A percentile compares a stretch with the other conserved stretches of the same genome.
These are phyloP conservation scores for Acacia pycnantha DNA, from an alignment of 331 rosid genomes.

Conservation along the genomic window DNA sequence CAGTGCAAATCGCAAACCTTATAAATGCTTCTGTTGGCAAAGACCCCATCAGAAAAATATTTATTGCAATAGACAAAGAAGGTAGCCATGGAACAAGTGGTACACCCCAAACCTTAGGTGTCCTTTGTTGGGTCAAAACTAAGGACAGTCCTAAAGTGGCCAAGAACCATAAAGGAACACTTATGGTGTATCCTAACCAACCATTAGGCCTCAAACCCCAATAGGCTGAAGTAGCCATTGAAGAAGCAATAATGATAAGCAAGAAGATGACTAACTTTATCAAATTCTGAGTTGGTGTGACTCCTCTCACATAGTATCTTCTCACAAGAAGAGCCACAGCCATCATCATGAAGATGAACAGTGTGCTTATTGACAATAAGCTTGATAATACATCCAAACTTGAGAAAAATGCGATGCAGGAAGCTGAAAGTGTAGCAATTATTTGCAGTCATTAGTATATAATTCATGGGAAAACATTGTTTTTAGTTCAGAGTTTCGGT, in stretches of 20 bases:
- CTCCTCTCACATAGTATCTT: slow-evolving; percentile 65
- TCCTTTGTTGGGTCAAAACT: slow-evolving; percentile 58
- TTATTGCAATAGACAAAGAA: slow-evolving; percentile 67
- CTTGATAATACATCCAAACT: slow-evolving; percentile 56
- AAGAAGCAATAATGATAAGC: slow-evolving; percentile 64
- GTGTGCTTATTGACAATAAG: slow-evolving; percentile 71
- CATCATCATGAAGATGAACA: slow-evolving; percentile 74
- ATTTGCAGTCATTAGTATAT: not conserved
- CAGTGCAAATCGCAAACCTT: slow-evolving; percentile 39
- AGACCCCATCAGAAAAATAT: slow-evolving; percentile 77
- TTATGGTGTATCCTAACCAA: slow-evolving; percentile 59
- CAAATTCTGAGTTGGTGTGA: slow-evolving; percentile 43
- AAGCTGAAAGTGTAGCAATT: slow-evolving; percentile 20
- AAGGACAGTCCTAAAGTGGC: slow-evolving; percentile 56
- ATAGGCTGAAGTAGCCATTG: slow-evolving; percentile 64
- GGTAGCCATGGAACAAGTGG: slow-evolving; percentile 90
- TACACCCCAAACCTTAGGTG: slow-evolving; percentile 77
- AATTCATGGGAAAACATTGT: not conserved
- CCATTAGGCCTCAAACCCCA: slow-evolving; percentile 63
- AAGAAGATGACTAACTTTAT: slow-evolving; percentile 40
- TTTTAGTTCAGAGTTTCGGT: not conserved
- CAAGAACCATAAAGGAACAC: slow-evolving; percentile 69
- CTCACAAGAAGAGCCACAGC: slow-evolving; percentile 73
- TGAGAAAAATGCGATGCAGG: slow-evolving; percentile 64
- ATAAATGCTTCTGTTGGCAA: slow-evolving; percentile 43